Percentiles rank a stretch among this genome's conserved stretches.
phyloP scores from a whole-genome alignment of 2,329 filamentous ascomycete species.

The Venturia asperata region DNA sequence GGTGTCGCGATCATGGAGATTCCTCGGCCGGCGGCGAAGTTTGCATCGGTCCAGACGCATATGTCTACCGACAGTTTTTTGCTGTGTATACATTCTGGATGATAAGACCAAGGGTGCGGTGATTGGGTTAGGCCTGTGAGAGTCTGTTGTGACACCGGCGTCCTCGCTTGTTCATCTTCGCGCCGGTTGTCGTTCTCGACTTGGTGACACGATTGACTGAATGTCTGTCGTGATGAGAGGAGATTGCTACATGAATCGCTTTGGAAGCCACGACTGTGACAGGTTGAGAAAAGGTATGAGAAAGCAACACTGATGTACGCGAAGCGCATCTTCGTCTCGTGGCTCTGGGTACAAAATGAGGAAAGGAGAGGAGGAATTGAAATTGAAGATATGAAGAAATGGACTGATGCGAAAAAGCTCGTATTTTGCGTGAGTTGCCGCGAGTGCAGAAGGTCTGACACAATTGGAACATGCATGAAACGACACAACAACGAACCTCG shows the following conservation, averaged over 20 bases:
- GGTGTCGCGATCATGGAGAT: slow-evolving; percentile 18
- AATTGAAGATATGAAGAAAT: background rate
- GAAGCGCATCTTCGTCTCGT: background rate
- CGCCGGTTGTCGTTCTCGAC: background rate
- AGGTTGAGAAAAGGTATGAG: background rate
- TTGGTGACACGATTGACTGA: background rate
- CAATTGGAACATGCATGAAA: slow-evolving; percentile 9
- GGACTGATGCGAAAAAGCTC: background rate
- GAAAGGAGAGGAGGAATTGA: background rate
- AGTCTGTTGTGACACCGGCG: background rate
- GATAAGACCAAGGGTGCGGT: slow-evolving; percentile 11
- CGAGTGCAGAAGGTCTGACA: background rate
- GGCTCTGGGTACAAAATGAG: background rate
- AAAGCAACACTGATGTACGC: background rate
- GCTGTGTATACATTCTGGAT: slow-evolving; percentile 8
- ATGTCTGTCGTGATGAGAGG: background rate
- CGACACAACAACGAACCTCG: background rate
- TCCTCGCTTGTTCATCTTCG: background rate
- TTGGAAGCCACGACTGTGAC: background rate
- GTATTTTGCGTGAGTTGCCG: background rate
- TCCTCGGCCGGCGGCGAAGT: slow-evolving; percentile 19
- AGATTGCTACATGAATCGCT: background rate
- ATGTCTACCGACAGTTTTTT: background rate
- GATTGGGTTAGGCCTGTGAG: background rate
- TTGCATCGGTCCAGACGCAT: slow-evolving; percentile 18